phyloP scores from a whole-genome alignment of 1,284 basidiomycete genomes.

The Apiotrichum gamsii region DNA sequence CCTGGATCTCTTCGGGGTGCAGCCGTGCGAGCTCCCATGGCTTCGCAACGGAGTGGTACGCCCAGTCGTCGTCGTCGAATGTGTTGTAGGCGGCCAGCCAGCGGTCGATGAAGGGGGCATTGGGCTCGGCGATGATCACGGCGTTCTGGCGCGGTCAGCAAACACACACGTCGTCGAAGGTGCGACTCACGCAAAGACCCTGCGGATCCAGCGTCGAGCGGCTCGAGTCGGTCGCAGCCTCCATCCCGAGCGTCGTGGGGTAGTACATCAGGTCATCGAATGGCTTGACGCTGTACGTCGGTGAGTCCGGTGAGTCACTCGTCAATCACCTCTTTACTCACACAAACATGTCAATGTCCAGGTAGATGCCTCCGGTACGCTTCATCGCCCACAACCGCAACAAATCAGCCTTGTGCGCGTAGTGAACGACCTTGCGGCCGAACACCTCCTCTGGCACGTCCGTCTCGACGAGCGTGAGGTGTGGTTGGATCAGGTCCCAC shows the following conservation, averaged over 20 bases:
- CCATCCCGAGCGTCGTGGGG: slow-evolving; percentile 49
- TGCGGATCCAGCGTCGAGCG: slow-evolving; percentile 37
- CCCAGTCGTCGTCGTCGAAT: slow-evolving; percentile 47
- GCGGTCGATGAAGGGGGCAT: slow-evolving; percentile 47
- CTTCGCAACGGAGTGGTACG: slow-evolving; percentile 45
- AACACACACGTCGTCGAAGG: no score
- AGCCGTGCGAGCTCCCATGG: slow-evolving; percentile 47
- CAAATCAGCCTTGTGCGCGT: slow-evolving; percentile 47
- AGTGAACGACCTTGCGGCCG: slow-evolving; percentile 37
- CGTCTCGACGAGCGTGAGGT: slow-evolving; percentile 41
- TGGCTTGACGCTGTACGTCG: slow-evolving; percentile 32
- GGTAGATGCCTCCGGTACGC: slow-evolving; percentile 49
- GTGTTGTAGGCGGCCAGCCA: slow-evolving; percentile 47
- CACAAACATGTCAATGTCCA: slow-evolving; percentile 51
- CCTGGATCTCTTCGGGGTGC: slow-evolving; percentile 48
- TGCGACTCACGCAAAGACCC: slow-evolving; percentile 41
- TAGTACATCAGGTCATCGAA: slow-evolving; percentile 42
- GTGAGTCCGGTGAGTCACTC: no score
- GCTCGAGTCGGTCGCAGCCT: slow-evolving; percentile 41
- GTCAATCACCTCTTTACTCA: slow-evolving; percentile 14
- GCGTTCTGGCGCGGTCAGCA: slow-evolving; percentile 48
- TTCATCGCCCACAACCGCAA: slow-evolving; percentile 42
- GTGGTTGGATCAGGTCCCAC: slow-evolving; percentile 42
- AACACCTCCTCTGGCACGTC: slow-evolving; percentile 34
- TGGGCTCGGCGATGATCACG: slow-evolving; percentile 48